phyloP scores from a whole-genome alignment of 345 rosid species.

The Salix exigua region DNA sequence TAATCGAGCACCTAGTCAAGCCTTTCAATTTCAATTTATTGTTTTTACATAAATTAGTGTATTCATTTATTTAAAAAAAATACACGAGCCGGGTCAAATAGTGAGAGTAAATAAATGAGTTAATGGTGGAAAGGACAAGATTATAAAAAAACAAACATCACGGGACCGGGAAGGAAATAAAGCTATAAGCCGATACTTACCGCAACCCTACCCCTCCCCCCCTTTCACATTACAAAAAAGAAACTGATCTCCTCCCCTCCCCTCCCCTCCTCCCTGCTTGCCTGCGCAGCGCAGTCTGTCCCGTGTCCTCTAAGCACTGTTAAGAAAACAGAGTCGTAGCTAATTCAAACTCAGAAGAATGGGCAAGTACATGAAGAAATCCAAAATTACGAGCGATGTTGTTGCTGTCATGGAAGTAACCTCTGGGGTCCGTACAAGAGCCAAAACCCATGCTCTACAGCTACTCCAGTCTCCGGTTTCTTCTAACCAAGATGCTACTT shows the following conservation, averaged over 20 bases:
- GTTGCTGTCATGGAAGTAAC: slow-evolving; percentile 36
- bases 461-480: slow-evolving; percentile 25
- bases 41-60: no score
- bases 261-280: not conserved
- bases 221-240: not conserved
- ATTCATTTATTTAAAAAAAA: no score
- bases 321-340: no score
- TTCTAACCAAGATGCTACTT: slow-evolving; percentile 25
- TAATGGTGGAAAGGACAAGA: not conserved
- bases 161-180: not conserved
- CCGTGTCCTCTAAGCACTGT: not conserved
- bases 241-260: not conserved
- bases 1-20: no score
- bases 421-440: slow-evolving; percentile 48
- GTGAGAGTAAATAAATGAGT: not conserved
- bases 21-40: no score
- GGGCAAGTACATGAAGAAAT: slow-evolving; percentile 70
- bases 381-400: slow-evolving; percentile 40
- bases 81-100: no score
- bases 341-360: slow-evolving; percentile 14
- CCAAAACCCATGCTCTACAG: slow-evolving; percentile 58
- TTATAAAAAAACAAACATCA: not conserved
- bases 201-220: slow-evolving; percentile 26
- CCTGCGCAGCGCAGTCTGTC: no score
- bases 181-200: slow-evolving; percentile 4